Conservation (phyloP, 1,284 basidiomycete genomes). For the Caloboletus firmus region DNA sequence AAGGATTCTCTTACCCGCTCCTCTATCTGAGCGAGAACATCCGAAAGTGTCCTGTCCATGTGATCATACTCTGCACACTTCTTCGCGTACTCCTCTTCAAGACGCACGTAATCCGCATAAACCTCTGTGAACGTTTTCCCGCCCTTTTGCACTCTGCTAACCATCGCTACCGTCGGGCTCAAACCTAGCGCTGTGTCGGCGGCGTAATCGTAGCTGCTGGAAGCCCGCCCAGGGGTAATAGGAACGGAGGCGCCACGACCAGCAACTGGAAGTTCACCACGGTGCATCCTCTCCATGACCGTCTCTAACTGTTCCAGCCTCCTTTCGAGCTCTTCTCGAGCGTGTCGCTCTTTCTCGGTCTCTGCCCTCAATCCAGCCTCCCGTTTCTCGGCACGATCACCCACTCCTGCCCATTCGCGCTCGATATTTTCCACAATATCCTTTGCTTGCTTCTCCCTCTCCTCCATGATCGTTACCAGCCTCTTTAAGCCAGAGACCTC, state of each 20-base stretch:
- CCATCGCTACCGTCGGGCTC: slow-evolving; percentile 85
- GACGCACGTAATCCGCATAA: slow-evolving; percentile 82
- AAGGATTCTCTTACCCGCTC: slow-evolving; percentile 65
- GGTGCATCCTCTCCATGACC: slow-evolving; percentile 62
- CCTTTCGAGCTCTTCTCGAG: slow-evolving; percentile 63
- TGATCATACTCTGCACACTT: slow-evolving; percentile 80
- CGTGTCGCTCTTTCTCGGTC: slow-evolving; percentile 59
- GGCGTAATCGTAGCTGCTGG: slow-evolving; percentile 43
- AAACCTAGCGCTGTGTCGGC: slow-evolving; percentile 61
- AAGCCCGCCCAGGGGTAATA: slow-evolving; percentile 50
- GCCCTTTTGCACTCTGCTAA: slow-evolving; percentile 69
- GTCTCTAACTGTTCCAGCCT: slow-evolving; percentile 59
- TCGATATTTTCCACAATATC: slow-evolving; percentile 77
- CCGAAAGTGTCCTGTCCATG: slow-evolving; percentile 72
- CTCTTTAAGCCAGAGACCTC: slow-evolving; percentile 73
- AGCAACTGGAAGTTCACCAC: slow-evolving; percentile 65
- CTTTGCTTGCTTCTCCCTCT: slow-evolving; percentile 77
- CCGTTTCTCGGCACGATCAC: slow-evolving; percentile 64
- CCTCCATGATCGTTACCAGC: slow-evolving; percentile 78
- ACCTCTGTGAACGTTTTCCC: slow-evolving; percentile 90
- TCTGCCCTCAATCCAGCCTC: slow-evolving; percentile 67
- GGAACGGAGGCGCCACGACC: slow-evolving; percentile 45
- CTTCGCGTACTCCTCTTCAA: slow-evolving; percentile 79
- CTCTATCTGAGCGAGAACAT: slow-evolving; percentile 82
- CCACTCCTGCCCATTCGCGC: slow-evolving; percentile 70